Evolutionary conservation across 257 asterid genomes (phyloP), one percentile per base, ranked within the genome.

Genomic region (Scutellaria barbata): DNA sequence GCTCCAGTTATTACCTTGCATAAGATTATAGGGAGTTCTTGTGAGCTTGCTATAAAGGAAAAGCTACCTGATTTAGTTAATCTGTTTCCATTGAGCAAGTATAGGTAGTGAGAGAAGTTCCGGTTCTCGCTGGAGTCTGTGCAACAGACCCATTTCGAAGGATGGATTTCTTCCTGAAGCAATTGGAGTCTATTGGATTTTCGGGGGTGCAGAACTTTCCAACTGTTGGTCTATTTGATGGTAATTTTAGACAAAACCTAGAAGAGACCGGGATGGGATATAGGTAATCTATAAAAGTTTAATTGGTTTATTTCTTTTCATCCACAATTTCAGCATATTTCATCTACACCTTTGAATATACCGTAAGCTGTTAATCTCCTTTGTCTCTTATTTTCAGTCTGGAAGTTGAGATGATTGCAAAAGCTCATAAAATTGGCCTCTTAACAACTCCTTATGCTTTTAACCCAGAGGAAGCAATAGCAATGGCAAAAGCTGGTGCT

Each of bases 231-330:
- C 86, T 91, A 40, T 94, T 85, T 71, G 99, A 91, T 66, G 99
- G 99, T 62, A 94, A 91, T 76, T 91, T 94, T 72, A 84, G 99
- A 76, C 89, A 89, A 81, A 94, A 94, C 83, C 78, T 94, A 7
- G 97, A 94, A 82, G 97, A 91, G 87, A 94, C 97, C 3, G 99
- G 96, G 72, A 94, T 94, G 97, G 99, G 99, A 57, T 94, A 89
- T 54, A 79, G 91, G 98, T 90, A 87, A 46, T 45, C 12, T 63
- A 12, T 39, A 17, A 5, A 54, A 41, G 20, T 58, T 40, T 43
- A 11, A 17, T 35, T 55, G 25, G 30, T 10, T 12, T 51, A 11
- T 55, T 60, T 35, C 14, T 37, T 7, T 30, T 30, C 3, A 30
- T 30, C 35, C 59, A 41, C 68, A 58, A n/a, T 30, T 59, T 56